Evolutionary conservation across 2,329 filamentous ascomycete species (phyloP).

Genomic region (Harringtonia lauricola): DNA sequence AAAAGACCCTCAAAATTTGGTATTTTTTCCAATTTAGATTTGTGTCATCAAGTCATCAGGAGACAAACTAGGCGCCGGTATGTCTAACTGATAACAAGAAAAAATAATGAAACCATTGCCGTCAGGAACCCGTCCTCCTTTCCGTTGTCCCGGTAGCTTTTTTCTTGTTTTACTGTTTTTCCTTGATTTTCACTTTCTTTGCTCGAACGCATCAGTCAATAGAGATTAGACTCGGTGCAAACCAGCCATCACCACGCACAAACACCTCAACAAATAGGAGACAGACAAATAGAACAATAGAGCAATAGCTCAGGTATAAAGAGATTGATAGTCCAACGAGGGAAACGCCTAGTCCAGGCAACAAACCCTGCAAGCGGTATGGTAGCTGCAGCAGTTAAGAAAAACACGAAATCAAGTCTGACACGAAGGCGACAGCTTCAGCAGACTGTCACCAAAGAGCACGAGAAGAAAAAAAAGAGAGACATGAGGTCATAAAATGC

Average conservation of each 20-base stretch:
- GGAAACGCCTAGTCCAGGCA: background rate
- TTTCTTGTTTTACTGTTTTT: background rate
- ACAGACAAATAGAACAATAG: background rate
- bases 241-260: background rate
- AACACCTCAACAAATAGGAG: background rate
- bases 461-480: background rate
- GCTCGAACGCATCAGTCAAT: background rate
- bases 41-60: too few relatives aligned
- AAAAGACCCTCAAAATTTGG: too few relatives aligned
- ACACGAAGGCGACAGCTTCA: background rate
- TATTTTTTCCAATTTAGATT: too few relatives aligned
- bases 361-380: background rate
- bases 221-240: background rate
- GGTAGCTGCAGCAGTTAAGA: background rate
- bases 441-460: background rate
- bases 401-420: background rate
- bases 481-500: slow-evolving; percentile 3
- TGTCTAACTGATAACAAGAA: background rate
- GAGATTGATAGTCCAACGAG: background rate
- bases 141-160: background rate
- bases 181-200: background rate
- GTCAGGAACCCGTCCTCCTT: background rate
- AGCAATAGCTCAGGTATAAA: slow-evolving; percentile 1
- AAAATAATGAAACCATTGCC: background rate
- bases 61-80: too few relatives aligned